Conservation (phyloP, 768 basidiomycete genomes). For the Cystobasidium ongulense region DNA sequence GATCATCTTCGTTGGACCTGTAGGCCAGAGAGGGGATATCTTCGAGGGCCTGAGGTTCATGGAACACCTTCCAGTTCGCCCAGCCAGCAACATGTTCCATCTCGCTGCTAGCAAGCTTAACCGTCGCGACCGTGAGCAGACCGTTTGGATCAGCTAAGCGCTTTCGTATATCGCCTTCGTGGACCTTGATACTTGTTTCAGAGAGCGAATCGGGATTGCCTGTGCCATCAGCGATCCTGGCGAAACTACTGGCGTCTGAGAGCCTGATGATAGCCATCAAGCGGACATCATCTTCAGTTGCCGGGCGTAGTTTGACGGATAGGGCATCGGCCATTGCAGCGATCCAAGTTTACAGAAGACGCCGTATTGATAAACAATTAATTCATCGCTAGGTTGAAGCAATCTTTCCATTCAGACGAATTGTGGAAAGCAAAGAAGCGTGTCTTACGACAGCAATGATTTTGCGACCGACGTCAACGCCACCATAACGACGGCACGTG, state of each 20-base stretch:
- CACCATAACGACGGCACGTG: too few species aligned
- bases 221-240: background rate
- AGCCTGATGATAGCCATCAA: background rate
- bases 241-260: background rate
- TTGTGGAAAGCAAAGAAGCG: too few species aligned
- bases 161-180: background rate
- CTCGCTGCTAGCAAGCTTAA: background rate
- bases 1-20: background rate
- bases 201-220: background rate
- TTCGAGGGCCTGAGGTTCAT: background rate
- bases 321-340: background rate
- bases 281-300: background rate
- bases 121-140: background rate
- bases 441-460: too few species aligned
- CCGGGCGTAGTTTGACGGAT: background rate
- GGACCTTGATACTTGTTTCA: background rate
- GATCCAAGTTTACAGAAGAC: background rate
- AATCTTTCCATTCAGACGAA: too few species aligned
- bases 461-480: too few species aligned
- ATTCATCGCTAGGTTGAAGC: too few species aligned
- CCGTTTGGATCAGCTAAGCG: background rate
- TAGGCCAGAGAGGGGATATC: too few species aligned
- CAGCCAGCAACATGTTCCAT: background rate
- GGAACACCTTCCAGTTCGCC: slow-evolving; percentile 22
- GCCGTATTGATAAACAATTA: too few species aligned